Conservation (phyloP, 345 rosid species). For the Citrus australasica region DNA sequence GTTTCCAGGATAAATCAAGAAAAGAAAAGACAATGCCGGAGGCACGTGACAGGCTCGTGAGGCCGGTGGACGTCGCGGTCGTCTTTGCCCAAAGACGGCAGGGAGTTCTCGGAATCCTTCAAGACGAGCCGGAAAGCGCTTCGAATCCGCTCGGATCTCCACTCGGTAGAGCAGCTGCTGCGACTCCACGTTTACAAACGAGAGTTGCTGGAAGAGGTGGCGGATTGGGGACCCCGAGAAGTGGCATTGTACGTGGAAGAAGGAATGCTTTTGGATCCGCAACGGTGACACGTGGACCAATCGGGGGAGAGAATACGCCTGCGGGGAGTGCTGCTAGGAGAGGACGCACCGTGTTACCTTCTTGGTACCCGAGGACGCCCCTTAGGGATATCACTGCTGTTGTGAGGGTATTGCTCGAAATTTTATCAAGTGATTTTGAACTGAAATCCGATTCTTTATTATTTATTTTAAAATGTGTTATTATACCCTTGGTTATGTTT, state of each 20-base stretch:
- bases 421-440: neutral
- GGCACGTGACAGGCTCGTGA: conserved; percentile 61
- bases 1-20: neutral
- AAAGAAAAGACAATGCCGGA: conserved; percentile 40
- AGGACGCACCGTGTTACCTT: conserved; percentile 51
- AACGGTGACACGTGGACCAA: neutral
- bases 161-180: conserved; percentile 9
- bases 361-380: conserved; percentile 88
- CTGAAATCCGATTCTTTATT: neutral
- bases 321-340: conserved; percentile 23
- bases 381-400: conserved; percentile 64
- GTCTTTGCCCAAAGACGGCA: conserved; percentile 40
- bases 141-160: conserved; percentile 27
- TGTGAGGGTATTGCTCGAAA: conserved; percentile 43
- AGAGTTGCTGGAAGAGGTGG: conserved; percentile 14
- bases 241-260: conserved; percentile 22
- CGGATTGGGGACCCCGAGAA: conserved; percentile 41
- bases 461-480: neutral
- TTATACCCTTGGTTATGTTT: neutral
- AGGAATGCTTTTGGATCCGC: conserved; percentile 17
- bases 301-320: conserved; percentile 43
- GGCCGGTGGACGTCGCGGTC: conserved; percentile 48
- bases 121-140: conserved; percentile 29
- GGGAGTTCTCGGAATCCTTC: conserved; percentile 24
- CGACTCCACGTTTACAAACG: conserved; percentile 5